Evolutionary conservation across 2,329 filamentous ascomycete genomes (phyloP).

Genomic region (Colletotrichum liriopes): DNA sequence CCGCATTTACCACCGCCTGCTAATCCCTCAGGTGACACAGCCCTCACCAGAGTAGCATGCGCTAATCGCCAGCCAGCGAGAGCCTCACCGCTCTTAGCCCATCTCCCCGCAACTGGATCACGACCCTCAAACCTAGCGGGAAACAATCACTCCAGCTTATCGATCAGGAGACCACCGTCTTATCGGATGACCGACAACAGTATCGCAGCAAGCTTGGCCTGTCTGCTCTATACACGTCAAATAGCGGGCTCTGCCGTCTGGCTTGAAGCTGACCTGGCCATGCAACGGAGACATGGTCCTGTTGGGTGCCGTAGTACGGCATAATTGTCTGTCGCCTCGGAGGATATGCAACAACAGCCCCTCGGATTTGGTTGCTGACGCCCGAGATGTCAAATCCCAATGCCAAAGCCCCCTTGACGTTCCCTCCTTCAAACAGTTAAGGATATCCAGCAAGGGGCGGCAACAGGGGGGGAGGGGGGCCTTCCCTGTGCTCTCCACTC

Average conservation of each 20-base stretch:
- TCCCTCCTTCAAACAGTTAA: slow-evolving; percentile 19
- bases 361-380: slow-evolving; percentile 23
- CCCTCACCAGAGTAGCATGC: slow-evolving; percentile 27
- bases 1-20: slow-evolving; percentile 32
- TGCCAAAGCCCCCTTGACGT: slow-evolving; percentile 18
- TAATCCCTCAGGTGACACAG: slow-evolving; percentile 39
- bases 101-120: slow-evolving; percentile 20
- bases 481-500: slow-evolving; percentile 16
- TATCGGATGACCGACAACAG: slow-evolving; percentile 15
- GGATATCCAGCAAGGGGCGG: slow-evolving; percentile 32
- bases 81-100: slow-evolving; percentile 41
- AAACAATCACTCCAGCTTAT: slow-evolving; percentile 12
- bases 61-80: slow-evolving; percentile 34
- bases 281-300: background rate
- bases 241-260: slow-evolving; percentile 2
- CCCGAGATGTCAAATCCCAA: slow-evolving; percentile 24
- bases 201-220: slow-evolving; percentile 13
- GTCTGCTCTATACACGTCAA: background rate
- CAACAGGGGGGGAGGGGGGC: slow-evolving; percentile 23
- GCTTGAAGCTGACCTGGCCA: background rate
- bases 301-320: background rate
- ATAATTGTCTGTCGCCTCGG: slow-evolving; percentile 6
- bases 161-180: slow-evolving; percentile 32
- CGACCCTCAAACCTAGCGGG: slow-evolving; percentile 14
- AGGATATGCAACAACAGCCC: slow-evolving; percentile 18